These are phyloP conservation scores for Erodium maritimum DNA, from an alignment of 345 rosid genomes.

Conservation along the genomic window DNA sequence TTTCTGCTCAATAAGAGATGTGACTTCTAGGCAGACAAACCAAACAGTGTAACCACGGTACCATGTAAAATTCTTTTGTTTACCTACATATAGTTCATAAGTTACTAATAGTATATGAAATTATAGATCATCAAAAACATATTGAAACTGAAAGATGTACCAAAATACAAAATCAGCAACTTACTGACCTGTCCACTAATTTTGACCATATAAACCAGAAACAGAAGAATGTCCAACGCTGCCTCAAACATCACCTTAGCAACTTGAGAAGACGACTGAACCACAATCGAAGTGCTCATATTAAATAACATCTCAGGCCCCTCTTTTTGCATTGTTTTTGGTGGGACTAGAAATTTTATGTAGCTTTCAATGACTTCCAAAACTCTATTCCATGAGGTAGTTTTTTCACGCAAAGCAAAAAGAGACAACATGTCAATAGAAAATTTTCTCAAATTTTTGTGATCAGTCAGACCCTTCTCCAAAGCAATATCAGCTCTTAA, in stretches of 20 bases:
- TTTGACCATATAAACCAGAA: slow-evolving; percentile 63
- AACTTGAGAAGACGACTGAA: slow-evolving; percentile 78
- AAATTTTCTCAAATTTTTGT: slow-evolving; percentile 65
- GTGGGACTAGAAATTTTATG: slow-evolving; percentile 64
- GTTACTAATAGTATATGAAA: neutral
- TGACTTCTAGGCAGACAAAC: too few species aligned
- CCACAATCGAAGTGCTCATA: slow-evolving; percentile 35
- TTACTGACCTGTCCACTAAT: slow-evolving; percentile 56
- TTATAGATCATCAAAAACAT: neutral
- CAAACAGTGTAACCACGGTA: too few species aligned
- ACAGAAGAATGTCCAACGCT: slow-evolving; percentile 62
- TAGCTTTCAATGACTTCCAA: slow-evolving; percentile 54
- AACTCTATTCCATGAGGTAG: slow-evolving; percentile 66
- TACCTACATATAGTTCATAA: too few species aligned
- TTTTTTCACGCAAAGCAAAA: slow-evolving; percentile 42
- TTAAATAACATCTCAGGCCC: slow-evolving; percentile 33
- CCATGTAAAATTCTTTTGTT: too few species aligned
- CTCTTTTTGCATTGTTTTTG: slow-evolving; percentile 34
- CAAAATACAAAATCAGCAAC: neutral
- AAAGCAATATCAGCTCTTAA: slow-evolving; percentile 49
- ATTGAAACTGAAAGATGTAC: slow-evolving; percentile 13
- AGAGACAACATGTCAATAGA: slow-evolving; percentile 62
- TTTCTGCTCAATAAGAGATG: too few species aligned
- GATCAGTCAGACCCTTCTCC: slow-evolving; percentile 57
- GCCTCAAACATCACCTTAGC: slow-evolving; percentile 79